Evolutionary conservation across 768 basidiomycete genomes (phyloP).

Genomic region (Suillus subaureus): DNA sequence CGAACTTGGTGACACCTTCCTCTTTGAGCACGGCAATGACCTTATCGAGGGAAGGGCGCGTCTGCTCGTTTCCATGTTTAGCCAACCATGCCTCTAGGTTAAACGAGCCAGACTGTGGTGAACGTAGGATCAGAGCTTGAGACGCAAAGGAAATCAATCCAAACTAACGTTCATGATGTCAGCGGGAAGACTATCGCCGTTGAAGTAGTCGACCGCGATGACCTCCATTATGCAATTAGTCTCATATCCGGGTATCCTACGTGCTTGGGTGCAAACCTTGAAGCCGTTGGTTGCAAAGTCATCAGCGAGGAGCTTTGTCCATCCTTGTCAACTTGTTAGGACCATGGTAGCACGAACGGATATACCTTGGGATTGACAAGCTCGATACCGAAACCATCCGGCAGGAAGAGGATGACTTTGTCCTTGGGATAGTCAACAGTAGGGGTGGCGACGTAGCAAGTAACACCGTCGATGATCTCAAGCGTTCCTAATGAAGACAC

Average conservation of each 20-base stretch:
- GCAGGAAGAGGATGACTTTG: conserved; percentile 56
- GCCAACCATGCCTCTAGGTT: conserved; percentile 46
- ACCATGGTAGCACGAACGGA: neutral
- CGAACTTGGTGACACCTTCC: conserved; percentile 59
- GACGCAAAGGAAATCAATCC: neutral
- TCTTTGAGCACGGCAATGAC: conserved; percentile 59
- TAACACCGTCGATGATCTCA: conserved; percentile 49
- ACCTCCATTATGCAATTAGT: conserved; percentile 25
- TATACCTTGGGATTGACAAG: conserved; percentile 48
- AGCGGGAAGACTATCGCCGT: conserved; percentile 35
- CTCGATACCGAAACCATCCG: conserved; percentile 55
- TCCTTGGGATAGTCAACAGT: conserved; percentile 50
- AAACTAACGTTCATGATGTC: conserved; percentile 19
- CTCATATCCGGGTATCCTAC: no score
- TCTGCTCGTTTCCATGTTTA: conserved; percentile 41
- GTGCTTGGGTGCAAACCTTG: no score
- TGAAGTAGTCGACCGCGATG: conserved; percentile 38
- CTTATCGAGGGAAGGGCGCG: conserved; percentile 55
- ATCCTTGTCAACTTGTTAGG: neutral
- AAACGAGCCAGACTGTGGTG: conserved; percentile 30
- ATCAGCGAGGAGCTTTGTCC: conserved; percentile 32
- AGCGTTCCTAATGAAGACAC: conserved; percentile 55
- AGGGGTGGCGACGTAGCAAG: conserved; percentile 57
- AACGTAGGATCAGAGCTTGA: no score
- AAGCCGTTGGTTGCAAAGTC: conserved; percentile 44